Base-by-base conservation (phyloP, 805 yeast species). In the Kodamaea restingae region DNA sequence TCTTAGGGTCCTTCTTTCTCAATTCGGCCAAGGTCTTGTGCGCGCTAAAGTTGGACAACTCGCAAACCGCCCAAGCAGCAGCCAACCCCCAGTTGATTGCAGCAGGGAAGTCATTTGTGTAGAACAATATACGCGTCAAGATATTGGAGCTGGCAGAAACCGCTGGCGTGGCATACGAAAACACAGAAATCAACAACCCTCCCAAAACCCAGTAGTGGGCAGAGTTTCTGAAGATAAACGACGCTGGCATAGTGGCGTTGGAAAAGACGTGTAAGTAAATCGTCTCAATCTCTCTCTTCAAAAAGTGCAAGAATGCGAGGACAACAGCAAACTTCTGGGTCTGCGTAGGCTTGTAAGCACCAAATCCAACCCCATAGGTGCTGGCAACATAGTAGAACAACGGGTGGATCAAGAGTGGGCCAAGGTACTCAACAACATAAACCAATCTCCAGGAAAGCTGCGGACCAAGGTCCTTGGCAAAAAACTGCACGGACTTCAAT, bases 391-490 rank as follows among this genome's bases (percentile, higher is more conserved):
- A 71, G 58, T 78, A 91, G 39, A 84, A 66, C 12, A 87, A 40
- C 1, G 87, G 75, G 60, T 90, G 96, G 52, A 91, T 72, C 29
- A 90, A 33, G 41, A 93, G 67, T 7, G 98, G 98, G 2, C 98
- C 98, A 12, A 85, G 50, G 58, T 93, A 93, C 65, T 93, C 98
- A 47, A 87, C 67, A 38, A 87, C 51, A 56, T 81, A 93, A n/a
- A 91, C 98, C 3, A 88, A 75, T 63, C 84, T 76, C 96, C 97
- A 93, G 4, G 81, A 80, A 42, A 93, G 78, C 63, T 93, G 98
- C 1, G 90, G 88, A 15, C 98, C 98, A 45, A 91, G 69, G 56
- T 91, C 98, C 60, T 91, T 90, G 40, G 84, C 84, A 47, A 65
- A 76, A 10, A 88, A 66, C 10, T 63, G 46, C 32, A 30, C 29